phyloP scores from a whole-genome alignment of 768 basidiomycete species.

The Dentipellis sp. region DNA sequence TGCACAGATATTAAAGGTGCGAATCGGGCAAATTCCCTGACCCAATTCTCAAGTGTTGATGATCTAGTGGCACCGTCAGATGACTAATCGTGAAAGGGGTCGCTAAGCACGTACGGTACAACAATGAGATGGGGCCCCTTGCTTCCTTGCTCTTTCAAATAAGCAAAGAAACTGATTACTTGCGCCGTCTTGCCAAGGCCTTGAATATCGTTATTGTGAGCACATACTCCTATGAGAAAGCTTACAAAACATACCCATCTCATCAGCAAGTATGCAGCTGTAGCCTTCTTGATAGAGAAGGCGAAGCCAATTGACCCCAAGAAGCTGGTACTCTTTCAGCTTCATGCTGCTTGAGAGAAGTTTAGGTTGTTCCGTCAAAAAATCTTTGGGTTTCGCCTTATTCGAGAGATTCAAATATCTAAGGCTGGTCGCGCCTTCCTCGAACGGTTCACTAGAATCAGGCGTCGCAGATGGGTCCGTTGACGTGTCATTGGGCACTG shows the following conservation, averaged over 20 bases:
- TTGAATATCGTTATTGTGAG: slow-evolving; percentile 21
- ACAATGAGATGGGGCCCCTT: slow-evolving; percentile 88
- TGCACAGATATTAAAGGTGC: slow-evolving; percentile 78
- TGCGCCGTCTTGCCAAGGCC: slow-evolving; percentile 98
- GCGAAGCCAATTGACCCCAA: slow-evolving; percentile 97
- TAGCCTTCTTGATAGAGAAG: slow-evolving; percentile 70
- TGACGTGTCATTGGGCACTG: slow-evolving; percentile 17
- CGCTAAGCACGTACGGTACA: slow-evolving; percentile 66
- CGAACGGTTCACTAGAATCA: slow-evolving; percentile 26
- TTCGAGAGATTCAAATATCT: slow-evolving; percentile 34
- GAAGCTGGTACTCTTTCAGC: slow-evolving; percentile 93
- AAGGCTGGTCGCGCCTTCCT: slow-evolving; percentile 59
- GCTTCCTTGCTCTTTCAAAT: slow-evolving; percentile 70
- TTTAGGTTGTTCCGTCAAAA: slow-evolving; percentile 67
- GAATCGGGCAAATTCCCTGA: slow-evolving; percentile 89
- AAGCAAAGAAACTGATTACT: slow-evolving; percentile 93
- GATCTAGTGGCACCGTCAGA: slow-evolving; percentile 41
- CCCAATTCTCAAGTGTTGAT: slow-evolving; percentile 98
- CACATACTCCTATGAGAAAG: background rate
- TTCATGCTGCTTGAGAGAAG: slow-evolving; percentile 54
- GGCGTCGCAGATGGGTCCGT: slow-evolving; percentile 8
- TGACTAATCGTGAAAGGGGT: background rate
- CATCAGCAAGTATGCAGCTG: slow-evolving; percentile 96
- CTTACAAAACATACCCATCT: slow-evolving; percentile 72
- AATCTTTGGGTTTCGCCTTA: slow-evolving; percentile 43